Evolutionary conservation across 148 eudicot genomes (phyloP).

Genomic region (Vaccinium corymbosum): DNA sequence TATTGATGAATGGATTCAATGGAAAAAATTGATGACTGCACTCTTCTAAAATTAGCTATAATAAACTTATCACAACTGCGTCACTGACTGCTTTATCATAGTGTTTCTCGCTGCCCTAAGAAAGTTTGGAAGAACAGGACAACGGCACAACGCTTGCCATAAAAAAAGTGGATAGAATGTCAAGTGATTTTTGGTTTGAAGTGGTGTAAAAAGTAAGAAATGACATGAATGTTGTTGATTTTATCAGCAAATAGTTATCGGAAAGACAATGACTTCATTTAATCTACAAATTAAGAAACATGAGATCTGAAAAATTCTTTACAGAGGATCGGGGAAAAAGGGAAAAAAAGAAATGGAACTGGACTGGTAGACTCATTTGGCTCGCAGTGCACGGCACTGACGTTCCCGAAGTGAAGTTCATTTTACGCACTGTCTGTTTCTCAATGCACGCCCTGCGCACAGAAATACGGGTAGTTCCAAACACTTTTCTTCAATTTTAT

Average conservation of each 20-base stretch:
- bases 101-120: background rate
- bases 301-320: background rate
- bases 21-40: too few relatives aligned
- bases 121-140: background rate
- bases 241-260: background rate
- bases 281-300: background rate
- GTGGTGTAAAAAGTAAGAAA: background rate
- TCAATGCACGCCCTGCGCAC: background rate
- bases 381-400: background rate
- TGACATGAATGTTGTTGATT: background rate
- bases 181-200: background rate
- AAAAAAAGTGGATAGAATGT: background rate
- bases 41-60: too few relatives aligned
- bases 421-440: background rate
- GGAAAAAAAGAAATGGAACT: background rate
- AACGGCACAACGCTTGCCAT: background rate
- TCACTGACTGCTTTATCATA: background rate
- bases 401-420: background rate
- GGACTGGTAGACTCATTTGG: background rate
- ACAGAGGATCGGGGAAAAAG: background rate
- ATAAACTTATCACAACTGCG: background rate
- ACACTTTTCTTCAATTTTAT: background rate
- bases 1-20: too few relatives aligned
- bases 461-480: background rate
- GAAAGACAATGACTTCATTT: background rate